Evolutionary conservation across 257 asterid species (phyloP).

Genomic region (Solanum stenotomum): DNA sequence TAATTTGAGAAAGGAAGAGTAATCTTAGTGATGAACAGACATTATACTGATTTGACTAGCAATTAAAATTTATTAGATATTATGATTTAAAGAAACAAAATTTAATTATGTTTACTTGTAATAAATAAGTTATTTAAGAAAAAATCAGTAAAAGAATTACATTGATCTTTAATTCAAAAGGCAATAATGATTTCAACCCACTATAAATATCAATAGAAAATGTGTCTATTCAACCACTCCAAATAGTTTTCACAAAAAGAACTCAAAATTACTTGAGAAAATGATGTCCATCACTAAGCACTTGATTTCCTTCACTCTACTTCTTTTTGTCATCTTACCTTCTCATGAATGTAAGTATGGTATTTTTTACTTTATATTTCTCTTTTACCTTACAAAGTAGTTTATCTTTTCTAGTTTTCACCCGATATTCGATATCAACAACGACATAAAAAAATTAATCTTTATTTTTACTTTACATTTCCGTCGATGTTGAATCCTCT

Average conservation of each 20-base stretch:
- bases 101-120: not conserved
- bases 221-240: not conserved
- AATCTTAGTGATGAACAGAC: not conserved
- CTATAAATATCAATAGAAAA: not conserved
- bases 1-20: not conserved
- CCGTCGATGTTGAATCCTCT: not conserved
- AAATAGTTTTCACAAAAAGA: not conserved
- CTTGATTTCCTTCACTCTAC: not conserved
- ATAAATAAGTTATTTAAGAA: not conserved
- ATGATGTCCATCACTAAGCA: not conserved
- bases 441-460: not conserved
- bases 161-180: too few relatives aligned
- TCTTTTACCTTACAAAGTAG: not conserved
- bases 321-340: not conserved
- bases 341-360: not conserved
- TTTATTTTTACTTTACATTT: not conserved
- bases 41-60: not conserved
- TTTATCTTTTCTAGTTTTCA: too few relatives aligned
- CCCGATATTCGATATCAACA: too few relatives aligned
- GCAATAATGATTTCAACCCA: not conserved
- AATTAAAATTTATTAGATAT: not conserved
- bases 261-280: not conserved
- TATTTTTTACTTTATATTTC: too few relatives aligned
- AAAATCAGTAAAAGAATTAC: not conserved
- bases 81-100: not conserved